Evolutionary conservation across 371 early-diverging fungal species (phyloP), one percentile per base, ranked within the genome.

Genomic region (Saksenaea vasiformis): DNA sequence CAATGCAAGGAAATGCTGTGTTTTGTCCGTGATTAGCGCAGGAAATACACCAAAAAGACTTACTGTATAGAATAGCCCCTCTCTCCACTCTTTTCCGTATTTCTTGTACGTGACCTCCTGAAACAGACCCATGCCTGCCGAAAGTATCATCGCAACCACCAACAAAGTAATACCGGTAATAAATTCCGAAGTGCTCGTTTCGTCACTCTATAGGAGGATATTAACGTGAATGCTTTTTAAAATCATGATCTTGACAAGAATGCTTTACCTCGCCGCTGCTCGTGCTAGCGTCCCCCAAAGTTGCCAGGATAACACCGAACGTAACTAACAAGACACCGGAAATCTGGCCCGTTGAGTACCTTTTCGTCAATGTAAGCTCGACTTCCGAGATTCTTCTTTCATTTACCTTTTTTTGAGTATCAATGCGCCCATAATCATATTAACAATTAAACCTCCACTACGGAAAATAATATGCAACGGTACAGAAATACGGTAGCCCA

Each of bases 391-490:
- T 47, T 17, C 26, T 11, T 39, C 2, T 11, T 10, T 35, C 3
- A 56, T 13, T 58, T 86, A 93, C 81, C 87, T 79, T 68, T 91
- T 93, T 27, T 80, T 76, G 65, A 91, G 72, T 27, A 92, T 59
- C 11, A 90, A n/a, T 67, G 82, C 85, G 8, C 95, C 95, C 65
- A 94, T 74, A 5, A 87, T 68, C 95, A 96, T 94, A 67, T 91
- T 93, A 31, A 93, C 85, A 66, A 94, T 84, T 47, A 96, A 76
- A 22, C 92, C 89, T 31, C 91, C 91, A 8, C 91, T 91, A 53
- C 95, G 81, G 65, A 96, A 96, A 56, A 96, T 90, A 58, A 96
- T 96, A 67, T 96, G 96, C 55, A 96, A 68, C 5, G 94, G 94
- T 41, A 96, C 86, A 7, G 93, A 87, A 38, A 96, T 92, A 53